These are phyloP conservation scores for Sordaria brevicollis DNA, from an alignment of 495 filamentous ascomycete species.

Conservation along the genomic window DNA sequence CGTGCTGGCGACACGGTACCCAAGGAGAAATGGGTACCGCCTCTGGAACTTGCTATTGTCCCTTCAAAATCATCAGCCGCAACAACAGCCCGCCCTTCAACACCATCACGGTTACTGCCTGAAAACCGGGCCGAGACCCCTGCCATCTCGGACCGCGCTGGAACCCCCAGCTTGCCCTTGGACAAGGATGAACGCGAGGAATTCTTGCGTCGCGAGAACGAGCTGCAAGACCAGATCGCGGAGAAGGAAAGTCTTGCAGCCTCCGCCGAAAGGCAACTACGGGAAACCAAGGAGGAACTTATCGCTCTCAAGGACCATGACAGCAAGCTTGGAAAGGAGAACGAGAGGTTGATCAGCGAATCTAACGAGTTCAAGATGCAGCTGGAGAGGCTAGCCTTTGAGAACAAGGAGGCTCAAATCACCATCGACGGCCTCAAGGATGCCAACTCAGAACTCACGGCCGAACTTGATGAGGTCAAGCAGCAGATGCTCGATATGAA, in stretches of 20 bases:
- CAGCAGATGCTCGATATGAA: conserved; percentile 91
- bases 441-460: conserved; percentile 82
- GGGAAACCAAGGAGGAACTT: conserved; percentile 75
- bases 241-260: conserved; percentile 81
- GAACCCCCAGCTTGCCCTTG: conserved; percentile 74
- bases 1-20: conserved; percentile 80
- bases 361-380: conserved; percentile 92
- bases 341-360: conserved; percentile 73
- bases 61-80: conserved; percentile 37
- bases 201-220: conserved; percentile 90
- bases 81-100: conserved; percentile 61
- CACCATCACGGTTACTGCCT: conserved; percentile 68
- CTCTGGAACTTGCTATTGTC: conserved; percentile 8
- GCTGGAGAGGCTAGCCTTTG: conserved; percentile 85
- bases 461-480: conserved; percentile 89
- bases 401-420: conserved; percentile 91
- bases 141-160: conserved; percentile 57
- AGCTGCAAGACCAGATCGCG: conserved; percentile 89
- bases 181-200: conserved; percentile 97
- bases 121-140: conserved; percentile 68
- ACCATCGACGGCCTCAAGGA: conserved; percentile 95
- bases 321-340: conserved; percentile 68
- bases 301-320: conserved; percentile 72
- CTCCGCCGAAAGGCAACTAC: conserved; percentile 64
- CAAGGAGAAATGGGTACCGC: conserved; percentile 55